Percentiles rank a stretch among this genome's conserved stretches.
Evolutionary conservation across 2,329 filamentous ascomycete species (phyloP).

Genomic region (Colletotrichum viniferum): DNA sequence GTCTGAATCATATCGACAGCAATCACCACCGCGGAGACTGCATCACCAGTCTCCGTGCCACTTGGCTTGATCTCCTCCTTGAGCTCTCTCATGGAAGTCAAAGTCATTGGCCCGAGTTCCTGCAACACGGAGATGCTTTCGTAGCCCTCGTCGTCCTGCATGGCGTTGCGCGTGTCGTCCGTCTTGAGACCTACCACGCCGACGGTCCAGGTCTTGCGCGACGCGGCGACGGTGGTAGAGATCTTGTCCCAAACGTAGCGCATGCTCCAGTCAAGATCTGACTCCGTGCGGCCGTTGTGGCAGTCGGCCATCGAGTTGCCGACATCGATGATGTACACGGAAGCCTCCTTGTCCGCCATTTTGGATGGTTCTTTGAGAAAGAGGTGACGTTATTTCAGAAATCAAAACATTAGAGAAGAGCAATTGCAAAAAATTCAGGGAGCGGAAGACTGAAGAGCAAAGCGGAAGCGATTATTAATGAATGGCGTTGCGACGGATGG

Average conservation of each 20-base stretch:
- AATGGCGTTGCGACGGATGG: background rate
- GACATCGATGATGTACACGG: constrained; percentile 89
- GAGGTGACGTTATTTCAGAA: background rate
- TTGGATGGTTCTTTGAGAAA: constrained; percentile 23
- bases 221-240: constrained; percentile 70
- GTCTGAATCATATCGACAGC: constrained; percentile 85
- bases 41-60: constrained; percentile 73
- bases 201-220: constrained; percentile 70
- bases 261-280: constrained; percentile 88
- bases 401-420: background rate
- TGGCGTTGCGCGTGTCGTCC: constrained; percentile 73
- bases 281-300: constrained; percentile 72
- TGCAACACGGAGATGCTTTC: constrained; percentile 83
- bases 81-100: constrained; percentile 73
- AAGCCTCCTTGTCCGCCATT: constrained; percentile 95
- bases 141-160: constrained; percentile 75
- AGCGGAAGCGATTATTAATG: background rate
- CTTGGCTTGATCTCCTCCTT: constrained; percentile 70
- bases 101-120: constrained; percentile 61
- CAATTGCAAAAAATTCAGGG: background rate
- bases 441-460: background rate
- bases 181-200: constrained; percentile 86
- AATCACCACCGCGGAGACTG: constrained; percentile 84
- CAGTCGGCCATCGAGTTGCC: constrained; percentile 82
- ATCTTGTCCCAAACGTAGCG: constrained; percentile 94